Base-by-base conservation (phyloP, 1,139 yeast species). In the Diutina ranongensis region DNA sequence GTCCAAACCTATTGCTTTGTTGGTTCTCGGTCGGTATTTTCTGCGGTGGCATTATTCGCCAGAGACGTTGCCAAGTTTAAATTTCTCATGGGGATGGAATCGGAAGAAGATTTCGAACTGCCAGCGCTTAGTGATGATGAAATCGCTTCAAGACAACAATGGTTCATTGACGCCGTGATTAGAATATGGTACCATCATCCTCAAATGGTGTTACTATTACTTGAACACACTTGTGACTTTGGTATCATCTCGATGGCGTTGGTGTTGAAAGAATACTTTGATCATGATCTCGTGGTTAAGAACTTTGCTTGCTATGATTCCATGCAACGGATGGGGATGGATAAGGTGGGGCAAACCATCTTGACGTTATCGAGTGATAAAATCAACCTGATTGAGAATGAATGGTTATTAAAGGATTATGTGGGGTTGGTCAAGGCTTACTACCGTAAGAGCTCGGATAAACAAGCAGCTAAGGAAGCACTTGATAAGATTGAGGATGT, bases 21-120 rank as follows among this genome's bases (percentile, higher is more conserved):
- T 50, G 97, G 97, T 22, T 83, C 87, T 44, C 76, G 97, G 58
- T 88, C 97, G 0, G 74, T 89, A 44, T 85, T 95, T 21, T 95
- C 94, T 48, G 88, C 88, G 38, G 81, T 80, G 46, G 78, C 78
- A 53, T 80, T 84, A 58, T 69, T 87, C 49, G 71, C 73, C 40
- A 74, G 80, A 49, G 74, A 80, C 46, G 63, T 70, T 34, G 70
- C 68, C 42, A 71, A 79, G 48, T 64, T 89, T 52, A 66, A 65
- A 52, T 68, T 57, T 53, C 55, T 68, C 36, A 60, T 68, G 50
- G 75, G 75, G 1, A 52, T 60, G 19, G 51, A 59, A 21, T 47
- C 49, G 13, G 65, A 61, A 8, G 57, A 53, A 25, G 65, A 61
- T 45, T 61, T 62, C 46, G 59, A 58, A 18, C 58, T 57, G 46